Conservation (phyloP, 2,329 filamentous ascomycete species). For the Bipolaris victoriae region DNA sequence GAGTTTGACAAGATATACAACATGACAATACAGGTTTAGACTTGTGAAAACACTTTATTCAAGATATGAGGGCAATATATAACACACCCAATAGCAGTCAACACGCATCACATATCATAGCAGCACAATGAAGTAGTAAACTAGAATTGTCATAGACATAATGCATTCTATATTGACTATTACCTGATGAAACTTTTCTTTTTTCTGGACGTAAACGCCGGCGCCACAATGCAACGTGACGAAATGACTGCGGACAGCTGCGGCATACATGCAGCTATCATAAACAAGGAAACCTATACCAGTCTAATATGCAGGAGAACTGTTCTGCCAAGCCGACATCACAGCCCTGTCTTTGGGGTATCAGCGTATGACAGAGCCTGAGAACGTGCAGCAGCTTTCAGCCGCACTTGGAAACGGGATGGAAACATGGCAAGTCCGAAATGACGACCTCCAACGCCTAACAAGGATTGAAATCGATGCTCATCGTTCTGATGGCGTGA, state of each 20-base stretch:
- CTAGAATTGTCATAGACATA: constrained; percentile 6
- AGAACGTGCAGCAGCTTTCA: constrained; percentile 15
- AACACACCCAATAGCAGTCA: neutral
- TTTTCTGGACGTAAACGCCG: constrained; percentile 35
- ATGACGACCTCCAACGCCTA: constrained; percentile 30
- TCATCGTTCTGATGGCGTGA: constrained; percentile 15
- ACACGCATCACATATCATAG: neutral
- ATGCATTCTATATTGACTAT: constrained; percentile 37
- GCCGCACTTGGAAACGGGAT: constrained; percentile 12
- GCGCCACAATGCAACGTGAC: constrained; percentile 33
- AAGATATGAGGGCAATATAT: neutral
- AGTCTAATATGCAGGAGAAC: constrained; percentile 34
- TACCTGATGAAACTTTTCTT: constrained; percentile 37
- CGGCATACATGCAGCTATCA: constrained; percentile 14
- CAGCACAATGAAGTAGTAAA: neutral
- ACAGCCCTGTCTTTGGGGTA: constrained; percentile 38
- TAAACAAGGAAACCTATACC: constrained; percentile 30
- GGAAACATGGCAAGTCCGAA: constrained; percentile 16
- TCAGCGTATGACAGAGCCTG: constrained; percentile 35
- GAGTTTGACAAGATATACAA: too few species aligned
- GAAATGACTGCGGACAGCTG: constrained; percentile 12
- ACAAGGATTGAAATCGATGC: constrained; percentile 17
- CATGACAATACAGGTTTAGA: too few species aligned
- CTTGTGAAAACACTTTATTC: too few species aligned
- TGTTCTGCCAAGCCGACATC: constrained; percentile 17